phyloP scores from a whole-genome alignment of 305 asterid species.

The Rubia balearica region DNA sequence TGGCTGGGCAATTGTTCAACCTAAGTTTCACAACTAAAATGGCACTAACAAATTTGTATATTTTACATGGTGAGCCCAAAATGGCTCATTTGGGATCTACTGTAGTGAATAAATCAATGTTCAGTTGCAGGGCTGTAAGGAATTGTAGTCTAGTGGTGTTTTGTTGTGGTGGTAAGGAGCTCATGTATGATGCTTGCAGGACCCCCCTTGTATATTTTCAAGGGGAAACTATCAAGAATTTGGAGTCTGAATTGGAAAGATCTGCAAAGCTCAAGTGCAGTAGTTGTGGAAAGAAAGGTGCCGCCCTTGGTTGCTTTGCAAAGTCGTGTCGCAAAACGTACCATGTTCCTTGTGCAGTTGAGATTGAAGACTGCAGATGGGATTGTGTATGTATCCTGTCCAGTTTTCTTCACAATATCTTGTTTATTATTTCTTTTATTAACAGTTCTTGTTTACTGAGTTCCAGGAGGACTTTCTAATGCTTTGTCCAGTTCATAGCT shows the following conservation, averaged over 20 bases:
- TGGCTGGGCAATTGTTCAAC: too few relatives aligned
- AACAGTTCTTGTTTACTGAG: conserved; percentile 4
- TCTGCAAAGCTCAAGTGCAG: conserved; percentile 89
- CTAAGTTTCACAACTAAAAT: too few relatives aligned
- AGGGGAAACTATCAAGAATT: conserved; percentile 56
- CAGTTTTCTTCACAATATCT: conserved; percentile 4
- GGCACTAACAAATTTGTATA: too few relatives aligned
- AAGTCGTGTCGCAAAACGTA: conserved; percentile 77
- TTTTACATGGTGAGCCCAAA: too few relatives aligned
- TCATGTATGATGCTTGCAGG: conserved; percentile 37
- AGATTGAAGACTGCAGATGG: conserved; percentile 71
- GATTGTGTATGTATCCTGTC: conserved; percentile 46
- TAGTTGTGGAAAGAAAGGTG: conserved; percentile 84
- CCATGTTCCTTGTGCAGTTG: conserved; percentile 79
- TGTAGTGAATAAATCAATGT: too few relatives aligned
- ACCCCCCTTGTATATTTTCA: conserved; percentile 66
- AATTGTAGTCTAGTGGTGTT: too few relatives aligned
- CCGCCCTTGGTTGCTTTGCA: conserved; percentile 85
- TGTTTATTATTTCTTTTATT: conserved; percentile 2
- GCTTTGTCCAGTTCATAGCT: conserved; percentile 74
- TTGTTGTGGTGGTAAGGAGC: neutral
- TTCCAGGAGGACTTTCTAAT: conserved; percentile 58
- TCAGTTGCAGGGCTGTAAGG: too few relatives aligned
- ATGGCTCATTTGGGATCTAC: too few relatives aligned
- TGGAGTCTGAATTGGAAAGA: conserved; percentile 72